Evolutionary conservation across 1,284 basidiomycete species (phyloP).

Genomic region (Stygiomarasmius scandens): DNA sequence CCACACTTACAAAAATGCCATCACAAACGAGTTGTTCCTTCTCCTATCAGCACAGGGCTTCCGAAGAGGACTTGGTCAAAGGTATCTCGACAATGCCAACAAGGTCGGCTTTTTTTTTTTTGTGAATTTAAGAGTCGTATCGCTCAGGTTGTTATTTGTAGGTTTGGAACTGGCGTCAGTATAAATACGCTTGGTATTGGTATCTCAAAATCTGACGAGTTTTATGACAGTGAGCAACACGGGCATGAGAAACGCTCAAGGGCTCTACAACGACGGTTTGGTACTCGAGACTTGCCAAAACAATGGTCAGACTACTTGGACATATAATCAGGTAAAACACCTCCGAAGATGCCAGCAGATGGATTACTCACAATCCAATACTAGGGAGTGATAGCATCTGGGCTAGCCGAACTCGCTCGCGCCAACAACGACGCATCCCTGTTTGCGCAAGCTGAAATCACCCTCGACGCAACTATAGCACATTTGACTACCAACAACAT

Average conservation of each 20-base stretch:
- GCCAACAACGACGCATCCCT: conserved; percentile 40
- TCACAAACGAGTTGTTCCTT: conserved; percentile 59
- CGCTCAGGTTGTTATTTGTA: conserved; percentile 16
- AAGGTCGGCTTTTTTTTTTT: conserved; percentile 31
- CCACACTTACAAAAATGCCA: conserved; percentile 59
- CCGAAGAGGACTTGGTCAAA: conserved; percentile 36
- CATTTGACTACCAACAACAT: conserved; percentile 41
- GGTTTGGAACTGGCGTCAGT: conserved; percentile 53
- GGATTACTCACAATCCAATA: background rate
- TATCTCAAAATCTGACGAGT: background rate
- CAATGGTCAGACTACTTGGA: conserved; percentile 59
- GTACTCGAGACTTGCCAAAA: conserved; percentile 41
- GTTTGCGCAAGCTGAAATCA: conserved; percentile 51
- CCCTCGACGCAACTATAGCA: conserved; percentile 51
- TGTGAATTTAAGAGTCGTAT: background rate
- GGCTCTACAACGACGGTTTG: conserved; percentile 56
- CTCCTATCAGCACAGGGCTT: conserved; percentile 50
- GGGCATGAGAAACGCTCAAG: conserved; percentile 50
- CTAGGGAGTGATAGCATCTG: conserved; percentile 56
- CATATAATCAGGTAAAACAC: conserved; percentile 54
- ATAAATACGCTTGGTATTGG: background rate
- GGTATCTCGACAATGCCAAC: conserved; percentile 49
- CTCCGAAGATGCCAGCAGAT: background rate
- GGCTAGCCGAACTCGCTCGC: conserved; percentile 47
- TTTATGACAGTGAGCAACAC: conserved; percentile 41